These are phyloP conservation scores for Schizosaccharomyces pombe DNA, from an alignment of 805 yeast genomes.

Conservation along the genomic window DNA sequence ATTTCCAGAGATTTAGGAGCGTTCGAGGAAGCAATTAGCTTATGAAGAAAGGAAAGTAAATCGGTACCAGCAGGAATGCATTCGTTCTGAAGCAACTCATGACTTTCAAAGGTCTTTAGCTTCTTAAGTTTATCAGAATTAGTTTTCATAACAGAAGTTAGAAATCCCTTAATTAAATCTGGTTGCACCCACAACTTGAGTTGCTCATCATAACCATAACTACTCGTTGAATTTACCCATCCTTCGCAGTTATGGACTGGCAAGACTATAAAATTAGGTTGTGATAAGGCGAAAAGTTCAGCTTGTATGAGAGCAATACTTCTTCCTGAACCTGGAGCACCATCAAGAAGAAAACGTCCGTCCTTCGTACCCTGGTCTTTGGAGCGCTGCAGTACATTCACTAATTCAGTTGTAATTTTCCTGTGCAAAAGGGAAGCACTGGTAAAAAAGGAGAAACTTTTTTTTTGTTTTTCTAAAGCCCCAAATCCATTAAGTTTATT, in stretches of 20 bases:
- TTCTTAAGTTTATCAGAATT: not conserved
- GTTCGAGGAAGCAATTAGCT: not conserved
- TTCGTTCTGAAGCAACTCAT: not conserved
- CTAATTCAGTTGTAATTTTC: not conserved
- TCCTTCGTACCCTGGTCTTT: not conserved
- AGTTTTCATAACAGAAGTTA: not conserved
- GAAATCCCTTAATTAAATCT: not conserved
- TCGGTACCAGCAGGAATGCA: not conserved
- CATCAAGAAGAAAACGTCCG: not conserved
- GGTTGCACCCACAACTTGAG: not conserved
- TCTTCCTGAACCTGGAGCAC: not conserved
- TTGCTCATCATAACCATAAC: not conserved
- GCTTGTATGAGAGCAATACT: not conserved
- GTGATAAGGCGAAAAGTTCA: not conserved
- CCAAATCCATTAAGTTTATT: not conserved
- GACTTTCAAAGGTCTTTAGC: not conserved
- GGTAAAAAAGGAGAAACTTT: not conserved
- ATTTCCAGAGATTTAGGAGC: not conserved
- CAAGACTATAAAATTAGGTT: not conserved
- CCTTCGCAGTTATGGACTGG: not conserved
- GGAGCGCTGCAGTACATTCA: not conserved
- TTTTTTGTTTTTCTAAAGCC: not conserved
- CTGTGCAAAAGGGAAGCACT: not conserved
- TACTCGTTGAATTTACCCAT: not conserved
- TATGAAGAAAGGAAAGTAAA: not conserved